Conservation (phyloP, 805 yeast species). For the Monosporozyma servazzii region DNA sequence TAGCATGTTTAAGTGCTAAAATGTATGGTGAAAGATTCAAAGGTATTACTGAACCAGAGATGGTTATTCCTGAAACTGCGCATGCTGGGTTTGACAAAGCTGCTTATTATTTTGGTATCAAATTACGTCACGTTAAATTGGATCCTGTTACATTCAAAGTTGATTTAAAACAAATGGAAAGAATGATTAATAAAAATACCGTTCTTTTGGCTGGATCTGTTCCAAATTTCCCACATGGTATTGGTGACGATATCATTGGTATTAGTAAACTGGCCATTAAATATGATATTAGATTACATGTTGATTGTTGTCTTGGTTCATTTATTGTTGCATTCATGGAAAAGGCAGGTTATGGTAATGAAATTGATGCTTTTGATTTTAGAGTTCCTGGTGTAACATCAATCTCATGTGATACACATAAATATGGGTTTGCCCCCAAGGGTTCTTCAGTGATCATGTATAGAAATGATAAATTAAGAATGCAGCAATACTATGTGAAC, state of each 20-base stretch:
- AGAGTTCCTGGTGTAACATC: slow-evolving; percentile 89
- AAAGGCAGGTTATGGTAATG: slow-evolving; percentile 40
- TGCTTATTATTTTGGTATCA: slow-evolving; percentile 80
- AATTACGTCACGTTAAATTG: slow-evolving; percentile 67
- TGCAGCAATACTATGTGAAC: slow-evolving; percentile 73
- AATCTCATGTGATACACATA: slow-evolving; percentile 98
- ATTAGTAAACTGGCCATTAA: slow-evolving; percentile 52
- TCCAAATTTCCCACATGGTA: slow-evolving; percentile 95
- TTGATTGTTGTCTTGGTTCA: slow-evolving; percentile 93
- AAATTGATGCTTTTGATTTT: slow-evolving; percentile 59
- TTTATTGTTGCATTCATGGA: slow-evolving; percentile 76
- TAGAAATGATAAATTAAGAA: slow-evolving; percentile 55
- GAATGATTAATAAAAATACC: slow-evolving; percentile 68
- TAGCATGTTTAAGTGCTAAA: slow-evolving; percentile 84
- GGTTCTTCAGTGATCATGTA: slow-evolving; percentile 93
- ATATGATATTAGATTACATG: slow-evolving; percentile 79
- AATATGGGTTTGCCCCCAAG: slow-evolving; percentile 96
- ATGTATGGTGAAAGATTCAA: slow-evolving; percentile 52
- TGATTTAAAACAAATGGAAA: slow-evolving; percentile 49
- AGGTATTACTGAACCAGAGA: slow-evolving; percentile 69
- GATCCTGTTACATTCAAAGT: slow-evolving; percentile 62
- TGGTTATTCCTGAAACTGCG: slow-evolving; percentile 78
- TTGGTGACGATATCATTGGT: slow-evolving; percentile 77
- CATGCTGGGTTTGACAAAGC: slow-evolving; percentile 97
- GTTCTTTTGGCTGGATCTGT: slow-evolving; percentile 86